phyloP scores from a whole-genome alignment of 2,329 filamentous ascomycete genomes.

The Thielaviopsis musarum region DNA sequence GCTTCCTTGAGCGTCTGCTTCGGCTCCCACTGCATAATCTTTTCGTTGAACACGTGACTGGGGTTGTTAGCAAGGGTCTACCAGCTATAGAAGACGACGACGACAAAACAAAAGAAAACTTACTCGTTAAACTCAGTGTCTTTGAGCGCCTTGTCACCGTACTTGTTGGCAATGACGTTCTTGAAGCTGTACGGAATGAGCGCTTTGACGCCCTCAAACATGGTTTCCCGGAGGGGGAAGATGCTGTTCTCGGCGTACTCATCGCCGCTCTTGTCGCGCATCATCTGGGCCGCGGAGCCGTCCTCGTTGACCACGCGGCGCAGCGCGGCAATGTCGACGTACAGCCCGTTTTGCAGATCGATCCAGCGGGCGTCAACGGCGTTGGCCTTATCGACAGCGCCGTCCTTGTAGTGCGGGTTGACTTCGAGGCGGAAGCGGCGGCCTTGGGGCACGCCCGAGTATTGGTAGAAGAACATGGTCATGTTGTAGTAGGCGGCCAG shows the following conservation, averaged over 20 bases:
- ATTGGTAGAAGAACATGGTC: conserved; percentile 28
- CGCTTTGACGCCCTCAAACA: conserved; percentile 48
- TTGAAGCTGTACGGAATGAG: conserved; percentile 49
- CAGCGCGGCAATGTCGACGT: conserved; percentile 34
- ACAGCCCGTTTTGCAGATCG: conserved; percentile 29
- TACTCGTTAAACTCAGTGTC: conserved; percentile 36
- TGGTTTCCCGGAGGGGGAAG: conserved; percentile 51
- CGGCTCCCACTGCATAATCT: conserved; percentile 20
- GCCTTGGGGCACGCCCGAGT: conserved; percentile 22
- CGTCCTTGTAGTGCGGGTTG: conserved; percentile 26
- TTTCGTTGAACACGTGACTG: conserved; percentile 26
- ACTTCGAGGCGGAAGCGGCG: conserved; percentile 32
- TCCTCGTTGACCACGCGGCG: conserved; percentile 29
- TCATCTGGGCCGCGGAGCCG: conserved; percentile 24
- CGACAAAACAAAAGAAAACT: conserved; percentile 14
- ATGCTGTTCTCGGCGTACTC: conserved; percentile 36
- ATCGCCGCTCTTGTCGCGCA: conserved; percentile 35
- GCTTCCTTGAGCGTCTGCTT: not conserved
- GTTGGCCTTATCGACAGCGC: conserved; percentile 17
- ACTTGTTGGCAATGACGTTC: conserved; percentile 41
- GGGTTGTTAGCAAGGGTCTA: conserved; percentile 9
- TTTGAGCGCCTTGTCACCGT: conserved; percentile 33
- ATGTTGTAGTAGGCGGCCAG: conserved; percentile 52
- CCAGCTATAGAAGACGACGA: too few species aligned
- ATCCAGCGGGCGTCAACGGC: conserved; percentile 30